phyloP scores from a whole-genome alignment of 2,329 filamentous ascomycete genomes.

The Lojkania enalia region DNA sequence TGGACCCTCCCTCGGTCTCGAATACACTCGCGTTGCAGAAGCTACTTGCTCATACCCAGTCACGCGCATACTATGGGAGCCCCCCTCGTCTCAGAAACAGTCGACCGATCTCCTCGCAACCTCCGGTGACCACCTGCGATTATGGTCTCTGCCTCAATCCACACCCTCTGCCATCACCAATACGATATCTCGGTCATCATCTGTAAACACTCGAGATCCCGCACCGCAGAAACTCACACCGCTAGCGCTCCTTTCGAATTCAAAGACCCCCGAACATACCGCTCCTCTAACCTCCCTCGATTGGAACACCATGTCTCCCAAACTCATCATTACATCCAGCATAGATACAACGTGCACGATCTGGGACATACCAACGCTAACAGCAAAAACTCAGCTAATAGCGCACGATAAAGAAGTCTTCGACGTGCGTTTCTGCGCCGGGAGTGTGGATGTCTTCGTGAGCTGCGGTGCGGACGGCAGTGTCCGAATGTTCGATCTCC shows the following conservation, averaged over 20 bases:
- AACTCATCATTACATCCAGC: constrained; percentile 96
- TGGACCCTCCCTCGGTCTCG: constrained; percentile 73
- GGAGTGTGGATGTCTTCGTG: constrained; percentile 98
- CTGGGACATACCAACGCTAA: constrained; percentile 97
- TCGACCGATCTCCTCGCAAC: constrained; percentile 93
- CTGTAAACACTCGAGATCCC: constrained; percentile 61
- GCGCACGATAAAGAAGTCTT: constrained; percentile 99
- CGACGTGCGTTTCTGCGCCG: constrained; percentile 96
- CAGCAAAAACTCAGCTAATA: constrained; percentile 96
- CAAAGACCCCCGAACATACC: constrained; percentile 97
- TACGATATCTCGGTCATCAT: constrained; percentile 69
- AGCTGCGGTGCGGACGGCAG: constrained; percentile 97
- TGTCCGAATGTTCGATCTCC: constrained; percentile 96
- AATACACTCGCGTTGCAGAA: constrained; percentile 92
- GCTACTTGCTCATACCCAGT: constrained; percentile 98
- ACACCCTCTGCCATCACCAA: constrained; percentile 62
- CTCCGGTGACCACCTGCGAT: constrained; percentile 86
- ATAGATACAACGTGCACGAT: constrained; percentile 99
- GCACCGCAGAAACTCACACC: constrained; percentile 84
- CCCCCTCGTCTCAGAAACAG: constrained; percentile 90
- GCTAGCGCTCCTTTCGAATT: constrained; percentile 90
- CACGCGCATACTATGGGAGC: constrained; percentile 93
- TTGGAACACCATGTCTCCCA: constrained; percentile 97
- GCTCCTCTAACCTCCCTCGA: constrained; percentile 94
- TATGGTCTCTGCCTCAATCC: constrained; percentile 81